Conservation (phyloP, 805 yeast species). For the Lipomyces chichibuensis region DNA sequence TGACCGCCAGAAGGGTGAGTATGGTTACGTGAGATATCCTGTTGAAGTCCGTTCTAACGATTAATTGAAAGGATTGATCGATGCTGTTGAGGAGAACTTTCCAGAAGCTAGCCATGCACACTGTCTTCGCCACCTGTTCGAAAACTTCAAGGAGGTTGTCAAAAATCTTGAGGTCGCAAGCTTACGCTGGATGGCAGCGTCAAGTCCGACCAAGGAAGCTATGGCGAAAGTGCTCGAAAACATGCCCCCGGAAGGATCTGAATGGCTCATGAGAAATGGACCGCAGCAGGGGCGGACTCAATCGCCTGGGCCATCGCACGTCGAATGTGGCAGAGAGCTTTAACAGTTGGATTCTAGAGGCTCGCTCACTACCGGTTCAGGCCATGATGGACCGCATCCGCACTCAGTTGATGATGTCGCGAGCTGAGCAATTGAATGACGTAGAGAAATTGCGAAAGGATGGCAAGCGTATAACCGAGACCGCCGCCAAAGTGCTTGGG, state of each 20-base stretch:
- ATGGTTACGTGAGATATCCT: not conserved
- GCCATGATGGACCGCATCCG: not conserved
- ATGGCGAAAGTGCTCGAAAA: not conserved
- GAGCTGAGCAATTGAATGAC: not conserved
- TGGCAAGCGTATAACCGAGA: not conserved
- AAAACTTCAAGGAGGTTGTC: conserved; percentile 1
- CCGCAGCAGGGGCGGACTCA: not conserved
- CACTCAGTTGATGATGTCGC: not conserved
- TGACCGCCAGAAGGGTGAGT: conserved; percentile 2
- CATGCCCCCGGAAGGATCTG: conserved; percentile 1
- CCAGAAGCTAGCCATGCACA: conserved; percentile 2
- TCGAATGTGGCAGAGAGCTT: not conserved
- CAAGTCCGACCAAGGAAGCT: not conserved
- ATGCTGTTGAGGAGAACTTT: not conserved
- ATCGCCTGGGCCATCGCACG: conserved; percentile 3
- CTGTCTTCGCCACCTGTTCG: conserved; percentile 3
- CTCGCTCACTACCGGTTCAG: too few species aligned
- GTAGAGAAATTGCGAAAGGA: not conserved
- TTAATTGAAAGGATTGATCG: not conserved
- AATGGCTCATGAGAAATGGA: conserved; percentile 3
- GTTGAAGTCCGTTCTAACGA: not conserved
- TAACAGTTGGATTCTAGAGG: too few species aligned
- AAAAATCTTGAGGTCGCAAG: conserved; percentile 4
- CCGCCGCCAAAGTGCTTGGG: conserved; percentile 1
- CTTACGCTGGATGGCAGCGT: conserved; percentile 1